These are phyloP conservation scores for Podila minutissima DNA, from an alignment of 192 early-diverging fungal genomes.

Conservation along the genomic window DNA sequence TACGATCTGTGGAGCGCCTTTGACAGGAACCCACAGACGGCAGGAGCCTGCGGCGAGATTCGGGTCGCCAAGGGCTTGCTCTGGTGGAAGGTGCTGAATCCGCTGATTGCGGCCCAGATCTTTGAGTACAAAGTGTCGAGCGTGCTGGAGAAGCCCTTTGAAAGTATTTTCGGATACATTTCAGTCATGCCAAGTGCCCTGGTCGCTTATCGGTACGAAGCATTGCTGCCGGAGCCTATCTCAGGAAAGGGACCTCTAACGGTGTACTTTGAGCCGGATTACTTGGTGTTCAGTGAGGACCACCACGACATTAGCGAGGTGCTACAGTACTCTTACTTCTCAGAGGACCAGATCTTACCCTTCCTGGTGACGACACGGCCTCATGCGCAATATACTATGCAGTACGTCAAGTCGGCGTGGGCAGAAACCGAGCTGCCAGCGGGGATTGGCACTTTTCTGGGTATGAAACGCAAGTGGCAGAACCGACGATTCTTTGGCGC, in stretches of 20 bases:
- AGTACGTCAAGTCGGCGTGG: conserved; percentile 47
- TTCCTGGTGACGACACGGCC: conserved; percentile 31
- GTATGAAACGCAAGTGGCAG: conserved; percentile 53
- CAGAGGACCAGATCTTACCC: conserved; percentile 50
- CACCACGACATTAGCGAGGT: conserved; percentile 42
- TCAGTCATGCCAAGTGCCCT: conserved; percentile 49
- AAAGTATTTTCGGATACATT: conserved; percentile 50
- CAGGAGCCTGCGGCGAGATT: conserved; percentile 48
- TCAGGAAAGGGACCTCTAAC: conserved; percentile 49
- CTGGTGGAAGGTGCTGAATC: conserved; percentile 51
- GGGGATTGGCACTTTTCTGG: conserved; percentile 39
- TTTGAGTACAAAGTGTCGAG: conserved; percentile 51
- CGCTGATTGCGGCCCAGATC: conserved; percentile 43
- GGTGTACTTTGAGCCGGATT: conserved; percentile 46
- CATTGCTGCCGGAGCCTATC: conserved; percentile 36
- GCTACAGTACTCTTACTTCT: conserved; percentile 39
- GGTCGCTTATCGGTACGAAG: conserved; percentile 43
- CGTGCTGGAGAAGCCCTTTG: conserved; percentile 46
- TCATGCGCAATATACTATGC: conserved; percentile 38
- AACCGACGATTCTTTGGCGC: conserved; percentile 45
- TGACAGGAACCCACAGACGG: conserved; percentile 32
- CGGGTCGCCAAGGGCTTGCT: conserved; percentile 44
- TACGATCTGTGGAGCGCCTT: conserved; percentile 49
- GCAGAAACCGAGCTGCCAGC: conserved; percentile 43
- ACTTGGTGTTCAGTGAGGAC: conserved; percentile 44